Evolutionary conservation across 2,329 filamentous ascomycete species (phyloP).

Genomic region (Botrytis pseudocinerea): DNA sequence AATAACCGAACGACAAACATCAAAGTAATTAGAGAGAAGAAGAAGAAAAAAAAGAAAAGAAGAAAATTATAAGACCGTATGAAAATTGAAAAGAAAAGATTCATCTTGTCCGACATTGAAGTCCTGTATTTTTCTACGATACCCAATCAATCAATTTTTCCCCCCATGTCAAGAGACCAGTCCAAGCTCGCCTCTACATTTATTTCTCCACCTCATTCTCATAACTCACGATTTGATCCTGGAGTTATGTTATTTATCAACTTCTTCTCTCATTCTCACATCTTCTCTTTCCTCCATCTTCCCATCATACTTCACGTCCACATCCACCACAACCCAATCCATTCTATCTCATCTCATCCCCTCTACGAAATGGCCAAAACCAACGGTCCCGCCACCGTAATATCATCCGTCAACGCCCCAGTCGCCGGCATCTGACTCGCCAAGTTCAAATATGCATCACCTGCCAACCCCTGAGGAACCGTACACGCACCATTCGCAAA

Average conservation of each 20-base stretch:
- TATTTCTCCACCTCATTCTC: not conserved
- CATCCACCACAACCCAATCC: too few species aligned
- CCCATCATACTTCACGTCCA: not conserved
- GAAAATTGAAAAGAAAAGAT: not conserved
- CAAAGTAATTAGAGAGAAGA: too few species aligned
- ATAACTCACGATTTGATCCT: not conserved
- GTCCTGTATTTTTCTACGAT: not conserved
- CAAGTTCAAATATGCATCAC: constrained; percentile 67
- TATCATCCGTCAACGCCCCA: constrained; percentile 59
- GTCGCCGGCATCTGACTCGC: constrained; percentile 54
- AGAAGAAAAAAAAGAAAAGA: too few species aligned
- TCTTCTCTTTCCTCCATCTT: not conserved
- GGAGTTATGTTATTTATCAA: not conserved
- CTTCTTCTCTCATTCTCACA: not conserved
- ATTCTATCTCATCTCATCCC: not conserved
- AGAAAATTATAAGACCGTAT: not conserved
- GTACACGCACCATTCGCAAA: constrained; percentile 58
- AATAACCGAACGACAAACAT: fast-evolving
- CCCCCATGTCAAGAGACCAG: not conserved
- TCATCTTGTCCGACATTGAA: too few species aligned
- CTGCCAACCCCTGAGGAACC: constrained; percentile 62
- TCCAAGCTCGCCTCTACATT: not conserved
- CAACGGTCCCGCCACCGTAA: constrained; percentile 66
- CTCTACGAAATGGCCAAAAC: constrained; percentile 47
- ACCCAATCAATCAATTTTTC: not conserved